Evolutionary conservation across 371 early-diverging fungal species (phyloP).

Genomic region (Rhizopus sp.): DNA sequence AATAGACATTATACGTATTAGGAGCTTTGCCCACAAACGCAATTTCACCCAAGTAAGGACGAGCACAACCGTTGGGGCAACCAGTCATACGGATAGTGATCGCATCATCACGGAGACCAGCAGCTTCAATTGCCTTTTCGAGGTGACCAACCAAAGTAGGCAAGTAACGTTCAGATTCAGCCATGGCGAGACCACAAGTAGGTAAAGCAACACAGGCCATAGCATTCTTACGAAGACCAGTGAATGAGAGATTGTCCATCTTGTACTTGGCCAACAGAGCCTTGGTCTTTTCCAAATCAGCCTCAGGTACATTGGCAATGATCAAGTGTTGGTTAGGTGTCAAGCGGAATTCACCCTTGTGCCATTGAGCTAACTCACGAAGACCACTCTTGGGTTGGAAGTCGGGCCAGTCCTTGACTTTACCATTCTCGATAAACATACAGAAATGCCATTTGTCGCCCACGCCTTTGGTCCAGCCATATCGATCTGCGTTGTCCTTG

Average conservation of each 20-base stretch:
- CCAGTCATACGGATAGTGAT: conserved; percentile 96
- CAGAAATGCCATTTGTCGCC: conserved; percentile 83
- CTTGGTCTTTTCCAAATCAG: conserved; percentile 71
- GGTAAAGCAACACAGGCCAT: conserved; percentile 96
- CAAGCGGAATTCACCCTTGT: conserved; percentile 81
- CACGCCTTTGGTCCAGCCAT: conserved; percentile 83
- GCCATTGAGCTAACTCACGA: conserved; percentile 76
- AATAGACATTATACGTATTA: conserved; percentile 90
- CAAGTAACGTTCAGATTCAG: conserved; percentile 94
- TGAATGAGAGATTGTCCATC: conserved; percentile 78
- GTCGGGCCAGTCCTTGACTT: conserved; percentile 85
- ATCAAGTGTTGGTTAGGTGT: conserved; percentile 92
- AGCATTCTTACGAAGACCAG: conserved; percentile 81
- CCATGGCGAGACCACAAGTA: conserved; percentile 93
- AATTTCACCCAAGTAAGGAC: conserved; percentile 92
- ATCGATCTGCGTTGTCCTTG: conserved; percentile 87
- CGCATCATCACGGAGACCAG: conserved; percentile 83
- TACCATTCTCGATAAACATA: conserved; percentile 90
- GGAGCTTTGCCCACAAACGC: conserved; percentile 96
- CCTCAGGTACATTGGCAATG: conserved; percentile 75
- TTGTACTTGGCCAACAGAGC: conserved; percentile 74
- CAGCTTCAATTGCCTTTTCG: conserved; percentile 75
- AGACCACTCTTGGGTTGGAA: conserved; percentile 79
- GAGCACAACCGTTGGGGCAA: conserved; percentile 95
- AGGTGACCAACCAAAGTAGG: conserved; percentile 79